A percentile compares a stretch with the other conserved stretches of the same genome.
Conservation (phyloP, 768 basidiomycete species). For the Xerocomellus intermedius region DNA sequence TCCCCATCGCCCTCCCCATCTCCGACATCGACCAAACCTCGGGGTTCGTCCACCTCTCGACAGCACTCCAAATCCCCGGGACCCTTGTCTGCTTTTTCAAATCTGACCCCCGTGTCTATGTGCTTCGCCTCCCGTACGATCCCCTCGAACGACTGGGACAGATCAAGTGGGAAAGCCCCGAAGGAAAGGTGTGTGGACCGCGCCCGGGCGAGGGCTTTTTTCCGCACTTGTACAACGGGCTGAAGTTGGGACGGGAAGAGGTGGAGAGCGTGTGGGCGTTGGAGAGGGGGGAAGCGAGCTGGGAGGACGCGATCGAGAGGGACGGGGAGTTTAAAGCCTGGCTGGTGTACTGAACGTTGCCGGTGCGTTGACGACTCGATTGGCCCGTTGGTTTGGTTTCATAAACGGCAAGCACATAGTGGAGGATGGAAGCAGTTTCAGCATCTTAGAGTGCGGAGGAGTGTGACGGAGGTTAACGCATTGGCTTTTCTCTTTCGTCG, state of each 20-base stretch:
- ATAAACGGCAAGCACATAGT: too few relatives aligned
- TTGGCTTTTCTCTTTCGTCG: not conserved
- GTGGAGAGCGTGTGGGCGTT: conserved; percentile 40
- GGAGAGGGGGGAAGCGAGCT: conserved; percentile 27
- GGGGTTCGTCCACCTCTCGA: conserved; percentile 58
- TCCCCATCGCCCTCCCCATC: conserved; percentile 48
- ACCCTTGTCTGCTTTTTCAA: conserved; percentile 49
- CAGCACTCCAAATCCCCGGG: conserved; percentile 45
- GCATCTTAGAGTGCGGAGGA: too few relatives aligned
- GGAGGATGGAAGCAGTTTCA: too few relatives aligned
- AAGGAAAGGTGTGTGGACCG: conserved; percentile 39
- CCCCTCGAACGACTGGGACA: conserved; percentile 32
- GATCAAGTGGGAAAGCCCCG: conserved; percentile 51
- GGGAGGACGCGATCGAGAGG: conserved; percentile 32
- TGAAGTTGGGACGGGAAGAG: conserved; percentile 43
- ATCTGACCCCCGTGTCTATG: conserved; percentile 37
- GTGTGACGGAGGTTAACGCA: not conserved
- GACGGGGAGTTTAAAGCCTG: conserved; percentile 23
- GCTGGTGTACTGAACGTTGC: conserved; percentile 31
- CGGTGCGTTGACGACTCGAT: not conserved
- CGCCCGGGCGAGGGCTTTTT: conserved; percentile 47
- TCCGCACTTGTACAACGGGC: conserved; percentile 52
- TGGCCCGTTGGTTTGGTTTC: not conserved
- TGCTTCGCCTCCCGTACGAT: conserved; percentile 45
- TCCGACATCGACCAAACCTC: conserved; percentile 46